Conservation (phyloP, 2,329 filamentous ascomycete species). For the Pleomassaria siparia region DNA sequence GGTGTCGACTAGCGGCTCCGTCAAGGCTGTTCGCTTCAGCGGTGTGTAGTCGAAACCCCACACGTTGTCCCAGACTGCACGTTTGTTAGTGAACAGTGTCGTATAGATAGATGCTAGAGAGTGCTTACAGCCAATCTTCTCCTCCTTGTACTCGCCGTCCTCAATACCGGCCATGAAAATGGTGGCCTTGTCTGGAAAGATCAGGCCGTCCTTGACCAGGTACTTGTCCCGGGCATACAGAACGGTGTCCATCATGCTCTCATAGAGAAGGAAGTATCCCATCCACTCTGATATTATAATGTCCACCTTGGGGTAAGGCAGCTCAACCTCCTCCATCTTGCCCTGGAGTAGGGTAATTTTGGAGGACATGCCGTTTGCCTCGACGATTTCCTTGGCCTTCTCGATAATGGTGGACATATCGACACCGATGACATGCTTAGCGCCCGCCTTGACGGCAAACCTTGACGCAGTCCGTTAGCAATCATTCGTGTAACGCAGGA, state of each 20-base stretch:
- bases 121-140: conserved; percentile 90
- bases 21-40: conserved; percentile 88
- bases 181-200: conserved; percentile 98
- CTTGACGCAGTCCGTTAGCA: conserved; percentile 51
- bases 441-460: conserved; percentile 95
- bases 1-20: conserved; percentile 94
- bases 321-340: conserved; percentile 98
- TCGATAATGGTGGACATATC: conserved; percentile 99
- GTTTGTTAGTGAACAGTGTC: not conserved
- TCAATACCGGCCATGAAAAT: conserved; percentile 97
- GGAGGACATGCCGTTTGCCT: conserved; percentile 84
- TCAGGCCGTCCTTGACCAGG: conserved; percentile 80
- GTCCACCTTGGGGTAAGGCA: conserved; percentile 94
- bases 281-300: conserved; percentile 99
- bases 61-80: conserved; percentile 95
- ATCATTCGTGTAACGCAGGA: conserved; percentile 14
- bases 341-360: conserved; percentile 98
- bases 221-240: conserved; percentile 95
- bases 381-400: conserved; percentile 95
- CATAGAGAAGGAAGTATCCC: conserved; percentile 98
- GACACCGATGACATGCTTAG: conserved; percentile 97
- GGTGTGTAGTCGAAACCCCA: conserved; percentile 97
- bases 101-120: not conserved
- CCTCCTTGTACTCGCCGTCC: conserved; percentile 99
- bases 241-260: conserved; percentile 98